Evolutionary conservation across 306 rosid species (phyloP).

Genomic region (Acmispon strigosus): DNA sequence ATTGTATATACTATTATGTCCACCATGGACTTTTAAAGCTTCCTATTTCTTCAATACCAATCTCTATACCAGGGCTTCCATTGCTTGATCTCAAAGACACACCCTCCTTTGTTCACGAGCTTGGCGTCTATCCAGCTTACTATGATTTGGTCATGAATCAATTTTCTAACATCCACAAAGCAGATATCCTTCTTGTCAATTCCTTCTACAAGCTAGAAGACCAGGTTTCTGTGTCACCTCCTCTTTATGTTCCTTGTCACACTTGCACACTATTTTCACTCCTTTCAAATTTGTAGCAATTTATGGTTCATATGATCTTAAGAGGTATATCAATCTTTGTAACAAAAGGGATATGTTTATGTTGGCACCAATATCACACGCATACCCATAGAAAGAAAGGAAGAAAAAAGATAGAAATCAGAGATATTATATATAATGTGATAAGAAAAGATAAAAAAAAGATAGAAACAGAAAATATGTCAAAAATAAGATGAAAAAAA

Average conservation of each 20-base stretch:
- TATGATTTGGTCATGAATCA: slow-evolving; percentile 44
- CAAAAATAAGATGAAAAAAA: too few species aligned
- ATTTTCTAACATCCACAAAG: slow-evolving; percentile 35
- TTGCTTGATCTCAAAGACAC: slow-evolving; percentile 37
- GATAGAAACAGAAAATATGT: too few species aligned
- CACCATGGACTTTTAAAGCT: slow-evolving; percentile 35
- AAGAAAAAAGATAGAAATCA: too few species aligned
- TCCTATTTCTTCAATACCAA: slow-evolving; percentile 22
- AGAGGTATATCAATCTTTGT: background rate
- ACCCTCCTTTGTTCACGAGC: slow-evolving; percentile 38
- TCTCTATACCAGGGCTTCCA: slow-evolving; percentile 41
- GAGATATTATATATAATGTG: too few species aligned
- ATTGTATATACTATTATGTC: slow-evolving; percentile 29
- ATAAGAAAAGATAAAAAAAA: too few species aligned
- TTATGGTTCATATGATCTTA: background rate
- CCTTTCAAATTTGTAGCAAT: background rate
- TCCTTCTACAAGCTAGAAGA: slow-evolving; percentile 54
- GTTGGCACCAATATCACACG: too few species aligned
- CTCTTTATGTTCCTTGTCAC: background rate
- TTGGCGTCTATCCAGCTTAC: slow-evolving; percentile 48
- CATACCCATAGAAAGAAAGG: too few species aligned
- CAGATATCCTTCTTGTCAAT: slow-evolving; percentile 52
- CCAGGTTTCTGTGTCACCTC: slow-evolving; percentile 27
- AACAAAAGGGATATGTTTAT: background rate
- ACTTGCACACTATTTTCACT: background rate